phyloP scores from a whole-genome alignment of 2,329 filamentous ascomycete genomes.

The Colletotrichum limetticola region DNA sequence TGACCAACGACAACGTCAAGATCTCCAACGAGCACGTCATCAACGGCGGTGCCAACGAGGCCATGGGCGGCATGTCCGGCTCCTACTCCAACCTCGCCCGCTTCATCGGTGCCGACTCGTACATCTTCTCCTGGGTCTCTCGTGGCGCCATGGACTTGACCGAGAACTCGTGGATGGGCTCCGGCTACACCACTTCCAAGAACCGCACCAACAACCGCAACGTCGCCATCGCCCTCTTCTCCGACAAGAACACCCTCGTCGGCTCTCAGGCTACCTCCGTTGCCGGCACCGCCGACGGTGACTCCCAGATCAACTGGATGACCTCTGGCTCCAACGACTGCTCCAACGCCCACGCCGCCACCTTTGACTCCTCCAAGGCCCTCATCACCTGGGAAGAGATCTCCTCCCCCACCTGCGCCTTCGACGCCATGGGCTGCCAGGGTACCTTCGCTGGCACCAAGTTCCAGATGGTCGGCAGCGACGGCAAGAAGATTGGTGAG shows the following conservation, averaged over 20 bases:
- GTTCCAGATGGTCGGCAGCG: constrained; percentile 66
- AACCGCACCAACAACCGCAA: constrained; percentile 69
- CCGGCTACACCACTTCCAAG: constrained; percentile 60
- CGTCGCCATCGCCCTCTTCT: constrained; percentile 66
- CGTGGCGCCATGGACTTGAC: constrained; percentile 66
- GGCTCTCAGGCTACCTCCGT: constrained; percentile 63
- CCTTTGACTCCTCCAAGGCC: constrained; percentile 62
- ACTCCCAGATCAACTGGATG: constrained; percentile 70
- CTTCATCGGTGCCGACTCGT: constrained; percentile 60
- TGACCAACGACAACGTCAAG: constrained; percentile 64
- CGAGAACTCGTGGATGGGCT: constrained; percentile 67
- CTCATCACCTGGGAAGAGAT: constrained; percentile 72
- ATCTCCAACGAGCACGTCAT: constrained; percentile 71
- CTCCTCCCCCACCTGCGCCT: constrained; percentile 62
- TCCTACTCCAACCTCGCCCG: constrained; percentile 68
- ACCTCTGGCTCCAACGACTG: constrained; percentile 62
- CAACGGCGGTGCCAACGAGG: constrained; percentile 67
- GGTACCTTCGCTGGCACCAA: constrained; percentile 68
- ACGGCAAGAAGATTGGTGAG: constrained; percentile 62
- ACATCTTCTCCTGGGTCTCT: constrained; percentile 73
- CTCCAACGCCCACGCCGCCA: constrained; percentile 68
- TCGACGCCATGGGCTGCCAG: constrained; percentile 68
- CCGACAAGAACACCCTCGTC: constrained; percentile 67
- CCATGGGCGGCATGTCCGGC: constrained; percentile 72
- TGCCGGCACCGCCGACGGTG: constrained; percentile 64